Percentiles rank a stretch among this genome's conserved stretches.
Conservation (phyloP, 2,329 filamentous ascomycete species). For the Neospermospora avenae region DNA sequence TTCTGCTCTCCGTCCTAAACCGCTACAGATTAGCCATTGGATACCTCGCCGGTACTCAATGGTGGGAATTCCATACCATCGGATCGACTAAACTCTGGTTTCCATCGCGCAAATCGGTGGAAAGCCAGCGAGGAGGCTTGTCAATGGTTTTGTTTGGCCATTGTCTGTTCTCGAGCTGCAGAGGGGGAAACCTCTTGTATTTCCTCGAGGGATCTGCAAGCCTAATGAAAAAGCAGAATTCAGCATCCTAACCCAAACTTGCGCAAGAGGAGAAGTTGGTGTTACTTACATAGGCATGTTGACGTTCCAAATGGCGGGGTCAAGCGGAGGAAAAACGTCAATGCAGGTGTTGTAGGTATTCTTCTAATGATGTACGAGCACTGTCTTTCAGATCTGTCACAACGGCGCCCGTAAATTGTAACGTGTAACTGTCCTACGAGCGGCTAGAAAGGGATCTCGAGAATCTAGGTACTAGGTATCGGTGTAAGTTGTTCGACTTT, state of each 20-base stretch:
- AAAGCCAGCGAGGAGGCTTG: slow-evolving; percentile 87
- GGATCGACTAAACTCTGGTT: slow-evolving; percentile 92
- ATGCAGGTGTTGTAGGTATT: neutral
- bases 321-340: neutral
- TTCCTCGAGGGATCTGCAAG: slow-evolving; percentile 75
- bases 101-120: slow-evolving; percentile 84
- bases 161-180: slow-evolving; percentile 51
- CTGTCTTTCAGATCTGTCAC: neutral
- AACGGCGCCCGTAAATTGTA: neutral
- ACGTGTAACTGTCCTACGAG: neutral
- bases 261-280: neutral
- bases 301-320: slow-evolving; percentile 18
- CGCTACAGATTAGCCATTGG: neutral
- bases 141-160: slow-evolving; percentile 54
- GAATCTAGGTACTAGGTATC: too few relatives aligned
- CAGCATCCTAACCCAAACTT: neutral
- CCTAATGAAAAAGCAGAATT: slow-evolving; percentile 39
- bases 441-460: too few relatives aligned
- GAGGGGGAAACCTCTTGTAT: slow-evolving; percentile 66
- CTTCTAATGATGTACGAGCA: neutral
- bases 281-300: slow-evolving; percentile 26
- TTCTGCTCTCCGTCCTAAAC: slow-evolving; percentile 86
- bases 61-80: slow-evolving; percentile 61
- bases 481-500: neutral
- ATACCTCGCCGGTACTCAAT: neutral